Evolutionary conservation across 2,329 filamentous ascomycete genomes (phyloP), one percentile per base, ranked within the genome.

Genomic region (Aspergillus sp.): DNA sequence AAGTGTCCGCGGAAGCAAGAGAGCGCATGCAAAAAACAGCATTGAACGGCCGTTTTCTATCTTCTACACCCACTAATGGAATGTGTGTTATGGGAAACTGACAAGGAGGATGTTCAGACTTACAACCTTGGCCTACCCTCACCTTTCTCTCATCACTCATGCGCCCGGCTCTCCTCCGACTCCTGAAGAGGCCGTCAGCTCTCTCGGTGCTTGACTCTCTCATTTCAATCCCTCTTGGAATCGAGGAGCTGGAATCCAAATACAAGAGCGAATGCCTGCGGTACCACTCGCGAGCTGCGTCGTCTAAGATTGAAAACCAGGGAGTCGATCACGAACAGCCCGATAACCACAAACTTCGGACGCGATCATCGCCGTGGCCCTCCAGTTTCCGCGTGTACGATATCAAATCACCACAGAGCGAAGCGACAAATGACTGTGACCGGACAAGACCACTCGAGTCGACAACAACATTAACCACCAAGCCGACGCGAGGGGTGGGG

Each of bases 151-250:
- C 59, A 67, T 53, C 61, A 69, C 66, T 63, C 64, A 79, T 79
- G 77, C 75, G 76, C 67, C 71, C 75, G 70, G 77, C 75, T 70
- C 71, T 78, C 71, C 71, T 76, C 68, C 73, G 75, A 70, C 66
- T 78, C 58, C 66, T 77, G 72, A 76, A 73, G 71, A 75, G 74
- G 67, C 74, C 74, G 63, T 77, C 76, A 63, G 70, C 76, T 62
- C 64, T 78, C 61, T 73, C 72, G 59, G 67, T 77, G 53, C 71
- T 78, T 61, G 68, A 73, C 60, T 65, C 67, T 49, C 65, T 77
- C 31, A 61, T 73, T 54, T 67, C 66, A 42, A 63, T 67, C 16
- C 66, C 73, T 12, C 55, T 68, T 56, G 71, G 70, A 56, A 70
- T 77, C 47, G 73, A 75, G 22, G 70, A 74, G 58, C 62, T 77